A percentile compares a stretch with the other conserved stretches of the same genome.
These are phyloP conservation scores for Psilocybe sp. DNA, from an alignment of 768 basidiomycete genomes.

Conservation along the genomic window DNA sequence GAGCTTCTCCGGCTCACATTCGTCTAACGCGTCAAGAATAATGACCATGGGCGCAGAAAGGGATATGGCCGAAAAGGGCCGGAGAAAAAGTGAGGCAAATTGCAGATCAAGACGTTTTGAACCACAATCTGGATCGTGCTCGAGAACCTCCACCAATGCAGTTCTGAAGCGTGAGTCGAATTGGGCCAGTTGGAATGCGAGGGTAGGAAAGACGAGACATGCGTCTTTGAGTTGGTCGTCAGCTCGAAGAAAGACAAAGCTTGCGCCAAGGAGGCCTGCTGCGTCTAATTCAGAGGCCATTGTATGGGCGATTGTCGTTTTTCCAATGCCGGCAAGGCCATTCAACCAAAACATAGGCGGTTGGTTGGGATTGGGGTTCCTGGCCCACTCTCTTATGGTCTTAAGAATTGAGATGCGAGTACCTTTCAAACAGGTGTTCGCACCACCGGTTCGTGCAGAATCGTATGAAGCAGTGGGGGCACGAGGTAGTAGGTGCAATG, in stretches of 20 bases:
- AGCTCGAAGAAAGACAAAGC: constrained; percentile 14
- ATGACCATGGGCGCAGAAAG: background rate
- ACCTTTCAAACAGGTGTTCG: too few species aligned
- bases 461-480: too few species aligned
- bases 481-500: too few species aligned
- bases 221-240: background rate
- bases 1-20: background rate
- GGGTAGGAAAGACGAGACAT: constrained; percentile 2
- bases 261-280: constrained; percentile 41
- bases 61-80: background rate
- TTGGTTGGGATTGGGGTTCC: background rate
- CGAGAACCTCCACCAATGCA: background rate
- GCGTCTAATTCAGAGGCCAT: constrained; percentile 28
- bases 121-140: background rate
- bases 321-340: constrained; percentile 22
- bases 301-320: constrained; percentile 20
- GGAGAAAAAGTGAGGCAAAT: background rate
- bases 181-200: constrained; percentile 4
- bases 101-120: background rate
- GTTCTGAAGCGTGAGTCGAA: background rate
- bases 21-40: background rate
- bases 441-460: too few species aligned
- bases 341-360: constrained; percentile 25
- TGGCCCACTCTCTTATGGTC: too few species aligned
- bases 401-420: too few species aligned